A percentile compares a stretch with the other conserved stretches of the same genome.
Evolutionary conservation across 2,329 filamentous ascomycete genomes (phyloP).

Genomic region (Fusarium sororula): DNA sequence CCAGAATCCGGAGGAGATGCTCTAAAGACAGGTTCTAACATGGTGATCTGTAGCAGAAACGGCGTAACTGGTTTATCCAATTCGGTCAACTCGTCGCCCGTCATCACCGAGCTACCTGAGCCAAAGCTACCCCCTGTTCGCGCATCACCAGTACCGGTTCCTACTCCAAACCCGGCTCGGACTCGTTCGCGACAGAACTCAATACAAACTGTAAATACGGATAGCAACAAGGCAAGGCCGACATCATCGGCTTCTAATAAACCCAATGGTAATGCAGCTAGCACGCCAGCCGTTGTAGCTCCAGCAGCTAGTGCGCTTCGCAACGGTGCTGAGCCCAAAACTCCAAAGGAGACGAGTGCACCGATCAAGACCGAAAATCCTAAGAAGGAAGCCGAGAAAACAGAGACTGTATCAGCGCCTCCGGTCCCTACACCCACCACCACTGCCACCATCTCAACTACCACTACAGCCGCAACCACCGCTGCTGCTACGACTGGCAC

Average conservation of each 20-base stretch:
- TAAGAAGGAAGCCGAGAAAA: slow-evolving; percentile 48
- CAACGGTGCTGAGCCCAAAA: slow-evolving; percentile 57
- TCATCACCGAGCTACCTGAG: slow-evolving; percentile 75
- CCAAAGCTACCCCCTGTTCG: slow-evolving; percentile 57
- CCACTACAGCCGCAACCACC: slow-evolving; percentile 14
- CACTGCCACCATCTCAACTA: slow-evolving; percentile 34
- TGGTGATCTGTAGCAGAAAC: slow-evolving; percentile 44
- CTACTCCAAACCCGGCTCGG: slow-evolving; percentile 68
- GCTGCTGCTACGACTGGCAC: slow-evolving; percentile 35
- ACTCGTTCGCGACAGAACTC: slow-evolving; percentile 82
- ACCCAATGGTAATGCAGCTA: slow-evolving; percentile 60
- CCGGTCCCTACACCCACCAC: slow-evolving; percentile 35
- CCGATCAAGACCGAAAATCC: slow-evolving; percentile 45
- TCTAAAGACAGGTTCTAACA: slow-evolving; percentile 20
- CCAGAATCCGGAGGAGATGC: neutral
- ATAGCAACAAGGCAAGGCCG: slow-evolving; percentile 64
- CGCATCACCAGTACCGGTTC: slow-evolving; percentile 68
- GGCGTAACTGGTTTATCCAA: slow-evolving; percentile 67
- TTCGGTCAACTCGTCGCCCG: slow-evolving; percentile 78
- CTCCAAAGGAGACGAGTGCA: slow-evolving; percentile 57
- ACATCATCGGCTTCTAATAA: slow-evolving; percentile 70
- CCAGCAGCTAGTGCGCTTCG: slow-evolving; percentile 42
- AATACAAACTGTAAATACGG: slow-evolving; percentile 63
- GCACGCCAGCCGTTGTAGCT: slow-evolving; percentile 50
- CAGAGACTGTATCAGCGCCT: slow-evolving; percentile 40